Evolutionary conservation across 2,329 filamentous ascomycete genomes (phyloP).

Genomic region (Periconia digitata): DNA sequence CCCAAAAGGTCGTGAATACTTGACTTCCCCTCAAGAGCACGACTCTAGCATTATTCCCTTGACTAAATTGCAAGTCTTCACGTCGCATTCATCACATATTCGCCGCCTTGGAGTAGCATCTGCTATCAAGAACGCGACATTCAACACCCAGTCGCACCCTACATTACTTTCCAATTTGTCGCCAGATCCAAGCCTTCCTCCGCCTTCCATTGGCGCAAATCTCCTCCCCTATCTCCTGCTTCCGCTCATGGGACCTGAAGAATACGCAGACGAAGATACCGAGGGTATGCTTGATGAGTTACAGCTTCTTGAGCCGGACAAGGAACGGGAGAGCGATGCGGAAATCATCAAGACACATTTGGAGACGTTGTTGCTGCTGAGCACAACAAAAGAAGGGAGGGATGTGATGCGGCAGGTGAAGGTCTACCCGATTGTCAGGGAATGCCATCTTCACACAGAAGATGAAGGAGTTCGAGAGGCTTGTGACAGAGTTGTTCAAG

Average conservation of each 20-base stretch:
- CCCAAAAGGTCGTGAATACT: constrained; percentile 71
- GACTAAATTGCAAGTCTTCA: constrained; percentile 91
- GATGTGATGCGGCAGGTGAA: constrained; percentile 74
- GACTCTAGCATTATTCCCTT: constrained; percentile 79
- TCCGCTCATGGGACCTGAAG: constrained; percentile 84
- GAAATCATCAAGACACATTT: constrained; percentile 83
- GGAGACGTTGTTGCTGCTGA: constrained; percentile 83
- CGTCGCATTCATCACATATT: constrained; percentile 81
- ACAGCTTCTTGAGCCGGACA: constrained; percentile 86
- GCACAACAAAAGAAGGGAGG: constrained; percentile 73
- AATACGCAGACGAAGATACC: constrained; percentile 84
- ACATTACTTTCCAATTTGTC: constrained; percentile 59
- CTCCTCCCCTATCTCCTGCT: constrained; percentile 86
- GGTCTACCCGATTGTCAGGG: constrained; percentile 86
- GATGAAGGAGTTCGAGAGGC: constrained; percentile 80
- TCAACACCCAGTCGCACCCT: constrained; percentile 74
- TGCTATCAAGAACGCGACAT: constrained; percentile 91
- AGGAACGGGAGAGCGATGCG: constrained; percentile 75
- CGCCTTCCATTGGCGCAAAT: constrained; percentile 68
- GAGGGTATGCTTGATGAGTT: constrained; percentile 86
- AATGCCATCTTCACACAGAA: constrained; percentile 76
- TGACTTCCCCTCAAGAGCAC: constrained; percentile 72
- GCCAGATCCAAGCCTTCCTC: constrained; percentile 31
- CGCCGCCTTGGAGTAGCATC: constrained; percentile 92
- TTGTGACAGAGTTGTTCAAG: constrained; percentile 86